Conservation (phyloP, 352 stramenopile species). For the Pythium myriotylum region DNA sequence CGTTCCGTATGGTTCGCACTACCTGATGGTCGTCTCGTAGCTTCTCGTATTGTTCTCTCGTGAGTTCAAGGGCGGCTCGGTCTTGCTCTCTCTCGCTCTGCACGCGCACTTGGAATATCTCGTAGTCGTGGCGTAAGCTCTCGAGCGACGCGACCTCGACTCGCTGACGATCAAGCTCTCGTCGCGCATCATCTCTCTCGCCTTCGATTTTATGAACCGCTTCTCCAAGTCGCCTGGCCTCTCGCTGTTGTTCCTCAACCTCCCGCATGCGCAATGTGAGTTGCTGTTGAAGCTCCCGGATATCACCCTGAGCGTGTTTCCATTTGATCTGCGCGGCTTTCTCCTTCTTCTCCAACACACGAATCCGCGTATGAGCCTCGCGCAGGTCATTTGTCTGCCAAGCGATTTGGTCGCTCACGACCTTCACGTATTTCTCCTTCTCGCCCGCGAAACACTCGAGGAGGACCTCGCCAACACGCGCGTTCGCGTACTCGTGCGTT, state of each 20-base stretch:
- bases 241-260: constrained; percentile 42
- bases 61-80: constrained; percentile 18
- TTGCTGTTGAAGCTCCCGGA: constrained; percentile 40
- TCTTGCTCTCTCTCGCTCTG: constrained; percentile 36
- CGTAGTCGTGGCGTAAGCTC: constrained; percentile 43
- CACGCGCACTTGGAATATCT: constrained; percentile 33
- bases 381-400: constrained; percentile 69
- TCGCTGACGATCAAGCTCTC: constrained; percentile 40
- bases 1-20: no score
- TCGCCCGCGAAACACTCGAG: constrained; percentile 69
- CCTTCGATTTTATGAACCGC: constrained; percentile 26
- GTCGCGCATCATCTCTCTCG: constrained; percentile 39
- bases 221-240: constrained; percentile 32
- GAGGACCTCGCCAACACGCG: constrained; percentile 64
- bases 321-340: constrained; percentile 45
- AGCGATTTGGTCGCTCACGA: constrained; percentile 68
- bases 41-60: constrained; percentile 28
- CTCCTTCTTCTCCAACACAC: constrained; percentile 40
- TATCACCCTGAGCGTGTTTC: constrained; percentile 45
- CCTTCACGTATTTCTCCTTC: constrained; percentile 72
- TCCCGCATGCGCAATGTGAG: constrained; percentile 50
- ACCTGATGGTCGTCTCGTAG: constrained; percentile 36
- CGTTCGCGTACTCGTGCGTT: constrained; percentile 63
- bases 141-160: constrained; percentile 36
- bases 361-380: constrained; percentile 54